Evolutionary conservation across 2,329 filamentous ascomycete species (phyloP).

Genomic region (Leptodontidium sp.): DNA sequence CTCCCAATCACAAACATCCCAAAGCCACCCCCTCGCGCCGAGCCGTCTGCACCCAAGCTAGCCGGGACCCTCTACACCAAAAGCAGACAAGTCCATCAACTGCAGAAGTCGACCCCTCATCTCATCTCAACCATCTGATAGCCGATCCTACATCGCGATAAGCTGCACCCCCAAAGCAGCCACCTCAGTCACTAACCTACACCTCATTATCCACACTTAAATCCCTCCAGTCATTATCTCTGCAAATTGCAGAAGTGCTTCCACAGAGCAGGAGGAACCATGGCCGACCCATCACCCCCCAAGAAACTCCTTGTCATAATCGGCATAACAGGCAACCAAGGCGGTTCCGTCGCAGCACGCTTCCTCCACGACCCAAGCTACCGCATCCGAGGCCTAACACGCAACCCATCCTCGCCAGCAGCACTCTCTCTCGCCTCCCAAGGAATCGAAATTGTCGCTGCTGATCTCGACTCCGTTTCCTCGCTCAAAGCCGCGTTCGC

Average conservation of each 20-base stretch:
- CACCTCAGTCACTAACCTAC: background rate
- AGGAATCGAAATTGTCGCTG: constrained; percentile 54
- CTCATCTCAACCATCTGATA: background rate
- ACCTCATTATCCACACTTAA: background rate
- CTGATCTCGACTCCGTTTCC: constrained; percentile 52
- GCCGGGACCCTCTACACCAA: background rate
- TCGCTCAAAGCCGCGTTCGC: constrained; percentile 52
- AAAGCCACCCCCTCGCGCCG: background rate
- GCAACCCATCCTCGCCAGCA: constrained; percentile 49
- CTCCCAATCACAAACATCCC: background rate
- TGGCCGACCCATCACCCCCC: background rate
- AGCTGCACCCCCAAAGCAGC: background rate
- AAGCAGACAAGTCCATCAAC: background rate
- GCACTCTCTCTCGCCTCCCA: constrained; percentile 48
- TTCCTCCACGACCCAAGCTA: constrained; percentile 52
- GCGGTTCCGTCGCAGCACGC: constrained; percentile 56
- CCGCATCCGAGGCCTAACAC: constrained; percentile 56
- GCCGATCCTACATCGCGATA: background rate
- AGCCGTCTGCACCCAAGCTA: constrained; percentile 2
- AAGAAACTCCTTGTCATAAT: constrained; percentile 51
- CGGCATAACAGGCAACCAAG: constrained; percentile 58
- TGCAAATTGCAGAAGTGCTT: background rate
- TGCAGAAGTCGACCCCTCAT: background rate
- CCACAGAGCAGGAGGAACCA: background rate
- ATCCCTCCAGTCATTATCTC: background rate